These are phyloP conservation scores for Penicillium frequentans DNA, from an alignment of 2,329 filamentous ascomycete species.

Conservation along the genomic window DNA sequence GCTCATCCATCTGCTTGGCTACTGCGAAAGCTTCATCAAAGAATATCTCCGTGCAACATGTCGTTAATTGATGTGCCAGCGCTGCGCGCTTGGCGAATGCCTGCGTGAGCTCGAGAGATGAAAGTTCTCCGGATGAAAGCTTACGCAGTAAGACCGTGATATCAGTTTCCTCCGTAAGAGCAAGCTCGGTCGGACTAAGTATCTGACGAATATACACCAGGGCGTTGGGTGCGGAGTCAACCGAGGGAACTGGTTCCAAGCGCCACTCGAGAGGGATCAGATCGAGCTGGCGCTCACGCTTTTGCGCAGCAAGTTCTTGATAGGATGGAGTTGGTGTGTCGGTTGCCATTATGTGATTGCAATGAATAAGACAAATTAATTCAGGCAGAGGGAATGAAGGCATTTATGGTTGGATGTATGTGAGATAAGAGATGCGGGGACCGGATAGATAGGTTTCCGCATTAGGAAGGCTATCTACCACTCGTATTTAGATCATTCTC, in stretches of 20 bases:
- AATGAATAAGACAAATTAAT: neutral
- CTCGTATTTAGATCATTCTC: constrained; percentile 18
- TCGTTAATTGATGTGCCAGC: constrained; percentile 34
- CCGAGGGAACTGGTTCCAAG: constrained; percentile 20
- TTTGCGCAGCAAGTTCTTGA: constrained; percentile 23
- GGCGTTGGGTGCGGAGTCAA: constrained; percentile 20
- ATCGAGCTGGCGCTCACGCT: constrained; percentile 21
- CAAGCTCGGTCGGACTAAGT: constrained; percentile 17
- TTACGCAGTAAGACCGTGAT: constrained; percentile 22
- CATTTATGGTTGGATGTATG: neutral
- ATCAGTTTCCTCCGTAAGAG: constrained; percentile 25
- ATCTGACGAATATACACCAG: constrained; percentile 17
- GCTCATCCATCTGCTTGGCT: constrained; percentile 48
- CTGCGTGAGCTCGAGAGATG: constrained; percentile 25
- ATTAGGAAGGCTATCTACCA: constrained; percentile 23
- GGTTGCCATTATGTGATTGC: neutral
- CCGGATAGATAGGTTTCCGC: constrained; percentile 24
- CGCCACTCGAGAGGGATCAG: constrained; percentile 27
- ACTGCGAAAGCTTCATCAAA: constrained; percentile 50
- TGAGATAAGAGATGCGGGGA: constrained; percentile 12
- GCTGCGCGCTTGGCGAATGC: constrained; percentile 41
- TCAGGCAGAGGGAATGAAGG: neutral
- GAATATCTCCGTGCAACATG: constrained; percentile 53
- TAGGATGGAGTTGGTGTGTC: constrained; percentile 15
- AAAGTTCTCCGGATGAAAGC: constrained; percentile 20